These are phyloP conservation scores for Cytospora schulzeri DNA, from an alignment of 2,329 filamentous ascomycete species.

Conservation along the genomic window DNA sequence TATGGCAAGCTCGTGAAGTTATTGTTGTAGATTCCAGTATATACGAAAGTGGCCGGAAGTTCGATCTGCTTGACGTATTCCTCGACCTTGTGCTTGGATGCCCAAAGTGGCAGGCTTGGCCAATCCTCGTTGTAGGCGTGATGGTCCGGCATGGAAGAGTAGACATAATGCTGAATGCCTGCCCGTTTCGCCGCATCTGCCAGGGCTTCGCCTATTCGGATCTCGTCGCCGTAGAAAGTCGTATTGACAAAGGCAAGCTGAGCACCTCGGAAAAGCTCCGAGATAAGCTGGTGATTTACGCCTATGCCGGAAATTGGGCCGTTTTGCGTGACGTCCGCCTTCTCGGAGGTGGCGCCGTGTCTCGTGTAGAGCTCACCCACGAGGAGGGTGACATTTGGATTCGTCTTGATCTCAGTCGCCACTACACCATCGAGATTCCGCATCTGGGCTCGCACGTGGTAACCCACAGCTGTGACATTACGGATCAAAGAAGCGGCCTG, in stretches of 20 bases:
- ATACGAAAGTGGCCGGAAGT: constrained; percentile 88
- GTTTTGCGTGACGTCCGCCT: constrained; percentile 66
- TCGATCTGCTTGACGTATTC: constrained; percentile 83
- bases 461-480: constrained; percentile 90
- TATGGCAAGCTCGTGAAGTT: constrained; percentile 95
- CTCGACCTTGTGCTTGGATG: constrained; percentile 88
- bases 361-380: constrained; percentile 66
- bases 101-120: constrained; percentile 88
- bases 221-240: constrained; percentile 93
- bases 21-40: constrained; percentile 98
- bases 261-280: constrained; percentile 77
- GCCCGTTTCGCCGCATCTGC: constrained; percentile 87
- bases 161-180: constrained; percentile 88
- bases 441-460: constrained; percentile 89
- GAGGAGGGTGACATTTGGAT: constrained; percentile 73
- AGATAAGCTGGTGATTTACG: constrained; percentile 73
- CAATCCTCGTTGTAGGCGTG: constrained; percentile 74
- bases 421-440: constrained; percentile 85
- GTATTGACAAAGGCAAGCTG: constrained; percentile 97
- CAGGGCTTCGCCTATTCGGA: constrained; percentile 82
- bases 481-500: constrained; percentile 95
- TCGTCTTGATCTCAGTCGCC: constrained; percentile 77
- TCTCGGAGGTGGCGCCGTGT: constrained; percentile 49
- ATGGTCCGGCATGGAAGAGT: constrained; percentile 97
- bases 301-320: constrained; percentile 64